Percentiles rank a stretch among this genome's conserved stretches.
Evolutionary conservation across 176 grass and related monocot genomes (phyloP).

Genomic region (Avena eriantha): DNA sequence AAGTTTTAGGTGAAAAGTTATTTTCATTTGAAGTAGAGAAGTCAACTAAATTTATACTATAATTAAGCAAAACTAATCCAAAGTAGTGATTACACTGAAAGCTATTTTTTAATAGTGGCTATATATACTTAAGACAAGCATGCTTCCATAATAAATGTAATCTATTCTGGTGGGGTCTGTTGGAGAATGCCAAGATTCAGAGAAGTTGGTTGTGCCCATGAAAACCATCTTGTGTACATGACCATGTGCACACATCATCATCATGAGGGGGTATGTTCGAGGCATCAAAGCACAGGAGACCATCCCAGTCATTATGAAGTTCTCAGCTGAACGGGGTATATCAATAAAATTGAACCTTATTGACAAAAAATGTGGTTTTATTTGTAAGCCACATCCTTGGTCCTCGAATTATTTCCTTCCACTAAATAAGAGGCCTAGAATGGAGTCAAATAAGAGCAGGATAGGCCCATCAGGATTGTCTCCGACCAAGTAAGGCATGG

Average conservation of each 20-base stretch:
- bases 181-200: no score
- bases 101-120: no score
- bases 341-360: slow-evolving; percentile 18
- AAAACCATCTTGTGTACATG: no score
- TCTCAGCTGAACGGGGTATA: slow-evolving; percentile 59
- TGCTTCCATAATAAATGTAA: no score
- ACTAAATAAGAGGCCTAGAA: slow-evolving; percentile 72
- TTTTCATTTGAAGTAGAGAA: no score
- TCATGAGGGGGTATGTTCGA: slow-evolving; percentile 63
- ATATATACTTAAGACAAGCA: no score
- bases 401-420: slow-evolving; percentile 81
- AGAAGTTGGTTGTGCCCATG: no score
- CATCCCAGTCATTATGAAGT: slow-evolving; percentile 93
- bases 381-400: slow-evolving; percentile 51
- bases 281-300: slow-evolving; percentile 84
- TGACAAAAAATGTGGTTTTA: slow-evolving; percentile 2
- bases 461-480: slow-evolving; percentile 74
- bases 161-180: no score
- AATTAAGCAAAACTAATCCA: no score
- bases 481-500: slow-evolving; percentile 72
- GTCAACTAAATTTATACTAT: no score
- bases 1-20: no score
- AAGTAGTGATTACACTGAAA: no score
- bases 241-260: slow-evolving; percentile 46
- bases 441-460: slow-evolving; percentile 83